Base-by-base conservation (phyloP, 2,329 filamentous ascomycete genomes). In the Epichloe sibirici region DNA sequence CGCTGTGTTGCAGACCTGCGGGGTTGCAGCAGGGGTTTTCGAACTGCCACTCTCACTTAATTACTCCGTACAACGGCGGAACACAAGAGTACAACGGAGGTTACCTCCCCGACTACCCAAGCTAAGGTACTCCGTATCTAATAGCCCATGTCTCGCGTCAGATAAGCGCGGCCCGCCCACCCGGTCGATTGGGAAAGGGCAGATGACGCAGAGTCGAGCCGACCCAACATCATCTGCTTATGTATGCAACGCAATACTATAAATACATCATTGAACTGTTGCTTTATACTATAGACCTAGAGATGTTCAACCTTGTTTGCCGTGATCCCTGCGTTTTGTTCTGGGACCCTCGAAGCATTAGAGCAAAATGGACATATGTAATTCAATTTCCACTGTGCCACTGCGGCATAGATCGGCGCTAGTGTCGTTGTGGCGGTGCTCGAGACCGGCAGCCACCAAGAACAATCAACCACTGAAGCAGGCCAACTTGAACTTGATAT, bases 341-440 rank as follows among this genome's bases (percentile, higher is more conserved):
- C 17, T 21, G 17, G 17, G 17, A 21, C 17, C 17, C 17, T 21
- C 17, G 17, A 21, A 21, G 17, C 17, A 21, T 21, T 21, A 21
- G 17, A 21, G 17, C 17, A 21, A 21, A 21, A 21, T 2, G 17
- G 17, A 21, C 17, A 21, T 21, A 21, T 21, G 17, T 21, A 21
- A 21, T 21, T 21, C 17, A 21, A 21, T 21, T 21, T 21, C 17
- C 17, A 21, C 17, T 21, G 17, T 21, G 28, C 21, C 35, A n/a
- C 23, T 34, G 34, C 23, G 34, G 50, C 54, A 55, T 56, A 53
- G 63, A 66, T 66, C 65, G 65, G 54, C 65, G 65, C 65, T 67
- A 45, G 43, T 28, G 12, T 11, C 39, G 15, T 42, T 21, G 6
- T 21, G 17, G 17, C 17, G 17, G 17, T 21, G 17, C 17, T 21